Evolutionary conservation across 805 yeast species (phyloP).

Genomic region (Ogataea parapolymorpha): DNA sequence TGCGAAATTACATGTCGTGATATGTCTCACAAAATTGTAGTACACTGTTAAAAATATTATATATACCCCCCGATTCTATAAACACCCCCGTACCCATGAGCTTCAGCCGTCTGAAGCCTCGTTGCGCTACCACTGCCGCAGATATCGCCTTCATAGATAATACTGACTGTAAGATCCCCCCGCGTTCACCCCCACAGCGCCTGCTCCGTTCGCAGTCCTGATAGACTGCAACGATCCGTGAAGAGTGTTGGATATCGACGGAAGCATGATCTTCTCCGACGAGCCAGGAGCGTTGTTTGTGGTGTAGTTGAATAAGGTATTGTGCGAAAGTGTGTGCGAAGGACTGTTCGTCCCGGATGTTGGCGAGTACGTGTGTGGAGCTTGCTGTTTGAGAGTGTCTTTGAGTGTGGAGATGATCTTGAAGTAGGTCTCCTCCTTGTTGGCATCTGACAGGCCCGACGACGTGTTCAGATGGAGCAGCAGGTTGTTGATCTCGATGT

Average conservation of each 20-base stretch:
- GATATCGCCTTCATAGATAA: slow-evolving; percentile 26
- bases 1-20: no score
- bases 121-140: no score
- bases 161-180: slow-evolving; percentile 22
- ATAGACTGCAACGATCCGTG: slow-evolving; percentile 26
- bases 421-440: slow-evolving; percentile 28
- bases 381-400: slow-evolving; percentile 16
- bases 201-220: slow-evolving; percentile 5
- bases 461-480: slow-evolving; percentile 28
- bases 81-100: background rate
- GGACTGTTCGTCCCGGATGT: slow-evolving; percentile 19
- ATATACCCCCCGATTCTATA: background rate
- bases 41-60: background rate
- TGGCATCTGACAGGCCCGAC: slow-evolving; percentile 18
- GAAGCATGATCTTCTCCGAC: slow-evolving; percentile 22
- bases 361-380: slow-evolving; percentile 19
- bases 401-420: slow-evolving; percentile 23
- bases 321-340: slow-evolving; percentile 11
- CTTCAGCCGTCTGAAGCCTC: background rate
- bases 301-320: slow-evolving; percentile 14
- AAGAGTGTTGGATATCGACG: slow-evolving; percentile 23
- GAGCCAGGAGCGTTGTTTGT: slow-evolving; percentile 5
- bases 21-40: background rate
- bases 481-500: slow-evolving; percentile 28
- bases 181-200: slow-evolving; percentile 15